These are phyloP conservation scores for Hanseniaspora thailandica DNA, from an alignment of 805 yeast genomes.

Conservation along the genomic window DNA sequence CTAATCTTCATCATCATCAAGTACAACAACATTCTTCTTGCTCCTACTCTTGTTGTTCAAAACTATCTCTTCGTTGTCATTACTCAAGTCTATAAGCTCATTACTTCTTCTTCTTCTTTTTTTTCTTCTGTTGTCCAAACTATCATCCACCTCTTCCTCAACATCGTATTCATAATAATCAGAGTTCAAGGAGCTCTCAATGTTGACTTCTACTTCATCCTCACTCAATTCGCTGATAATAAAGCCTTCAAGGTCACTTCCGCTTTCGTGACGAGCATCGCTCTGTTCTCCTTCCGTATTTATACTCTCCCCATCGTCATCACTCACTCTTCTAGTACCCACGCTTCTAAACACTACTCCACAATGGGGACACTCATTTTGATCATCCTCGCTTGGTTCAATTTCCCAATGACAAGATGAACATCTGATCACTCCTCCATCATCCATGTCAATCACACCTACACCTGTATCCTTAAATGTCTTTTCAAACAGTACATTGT, in stretches of 20 bases:
- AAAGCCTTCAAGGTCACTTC: slow-evolving; percentile 15
- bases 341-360: slow-evolving; percentile 38
- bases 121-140: neutral
- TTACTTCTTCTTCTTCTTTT: neutral
- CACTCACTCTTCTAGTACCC: slow-evolving; percentile 11
- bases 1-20: slow-evolving; percentile 4
- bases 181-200: slow-evolving; percentile 9
- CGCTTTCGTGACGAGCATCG: slow-evolving; percentile 8
- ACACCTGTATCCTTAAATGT: slow-evolving; percentile 39
- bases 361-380: slow-evolving; percentile 56
- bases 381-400: slow-evolving; percentile 30
- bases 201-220: slow-evolving; percentile 1
- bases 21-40: neutral
- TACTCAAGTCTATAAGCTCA: slow-evolving; percentile 14
- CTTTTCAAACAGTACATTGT: slow-evolving; percentile 36
- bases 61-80: slow-evolving; percentile 17
- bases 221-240: slow-evolving; percentile 13
- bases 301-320: slow-evolving; percentile 15
- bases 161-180: slow-evolving; percentile 14
- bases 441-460: slow-evolving; percentile 42
- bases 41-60: slow-evolving; percentile 11
- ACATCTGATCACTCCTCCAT: slow-evolving; percentile 66
- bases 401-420: slow-evolving; percentile 74
- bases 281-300: slow-evolving; percentile 12
- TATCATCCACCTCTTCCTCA: neutral